Percentiles rank a stretch among this genome's conserved stretches.
phyloP scores from a whole-genome alignment of 2,329 filamentous ascomycete genomes.

The Colletotrichum euphorbiae region DNA sequence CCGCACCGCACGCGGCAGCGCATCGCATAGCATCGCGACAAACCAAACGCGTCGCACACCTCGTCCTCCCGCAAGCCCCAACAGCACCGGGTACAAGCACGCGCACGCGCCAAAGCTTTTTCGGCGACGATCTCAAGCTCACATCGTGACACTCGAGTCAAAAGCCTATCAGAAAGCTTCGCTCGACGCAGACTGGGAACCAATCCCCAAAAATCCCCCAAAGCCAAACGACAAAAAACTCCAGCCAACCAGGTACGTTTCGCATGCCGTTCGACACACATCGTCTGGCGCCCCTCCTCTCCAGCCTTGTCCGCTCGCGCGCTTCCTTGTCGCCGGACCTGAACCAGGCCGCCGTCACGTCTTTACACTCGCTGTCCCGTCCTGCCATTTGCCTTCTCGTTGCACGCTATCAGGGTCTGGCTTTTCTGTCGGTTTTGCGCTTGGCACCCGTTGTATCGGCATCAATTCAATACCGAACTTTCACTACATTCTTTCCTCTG shows the following conservation, averaged over 20 bases:
- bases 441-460: constrained; percentile 11
- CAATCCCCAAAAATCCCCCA: constrained; percentile 14
- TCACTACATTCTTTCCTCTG: constrained; percentile 2
- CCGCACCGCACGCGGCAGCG: neutral
- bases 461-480: constrained; percentile 7
- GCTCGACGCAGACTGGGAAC: constrained; percentile 33
- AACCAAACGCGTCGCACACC: constrained; percentile 40
- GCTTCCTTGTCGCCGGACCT: constrained; percentile 34
- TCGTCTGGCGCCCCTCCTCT: constrained; percentile 37
- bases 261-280: constrained; percentile 31
- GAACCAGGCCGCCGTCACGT: constrained; percentile 12
- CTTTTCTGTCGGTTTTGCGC: neutral
- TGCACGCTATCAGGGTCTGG: constrained; percentile 5
- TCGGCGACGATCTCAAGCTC: constrained; percentile 35
- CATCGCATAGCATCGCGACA: constrained; percentile 40
- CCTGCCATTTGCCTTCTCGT: constrained; percentile 18
- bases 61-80: constrained; percentile 18
- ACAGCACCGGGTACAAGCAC: constrained; percentile 17
- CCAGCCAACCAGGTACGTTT: constrained; percentile 39
- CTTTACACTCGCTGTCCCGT: constrained; percentile 7
- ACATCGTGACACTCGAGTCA: constrained; percentile 39
- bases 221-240: constrained; percentile 21
- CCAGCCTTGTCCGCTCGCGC: constrained; percentile 35
- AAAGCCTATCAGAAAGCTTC: constrained; percentile 41
- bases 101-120: constrained; percentile 36